Evolutionary conservation across 1,284 basidiomycete genomes (phyloP).

Genomic region (Leccinum laetum): DNA sequence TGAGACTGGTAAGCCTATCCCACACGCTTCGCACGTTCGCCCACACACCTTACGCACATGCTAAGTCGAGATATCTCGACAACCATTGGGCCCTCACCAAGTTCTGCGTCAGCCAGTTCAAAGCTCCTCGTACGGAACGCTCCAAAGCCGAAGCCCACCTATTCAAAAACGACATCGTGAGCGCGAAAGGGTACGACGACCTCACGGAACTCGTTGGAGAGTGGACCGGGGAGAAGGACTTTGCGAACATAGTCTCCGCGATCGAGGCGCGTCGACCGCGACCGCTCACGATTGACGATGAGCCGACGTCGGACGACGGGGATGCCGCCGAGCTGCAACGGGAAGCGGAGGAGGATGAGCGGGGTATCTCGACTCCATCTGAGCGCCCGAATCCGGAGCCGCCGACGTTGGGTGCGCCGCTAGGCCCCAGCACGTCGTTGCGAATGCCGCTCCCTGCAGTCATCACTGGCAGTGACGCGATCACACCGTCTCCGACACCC

Average conservation of each 20-base stretch:
- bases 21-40: not conserved
- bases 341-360: conserved; percentile 2
- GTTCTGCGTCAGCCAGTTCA: conserved; percentile 86
- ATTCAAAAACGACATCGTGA: conserved; percentile 53
- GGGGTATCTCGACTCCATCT: conserved; percentile 34
- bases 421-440: conserved; percentile 35
- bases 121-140: conserved; percentile 52
- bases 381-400: conserved; percentile 42
- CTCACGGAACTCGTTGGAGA: conserved; percentile 56
- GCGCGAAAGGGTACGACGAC: conserved; percentile 69
- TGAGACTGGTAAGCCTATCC: conserved; percentile 65
- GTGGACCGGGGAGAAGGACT: conserved; percentile 65
- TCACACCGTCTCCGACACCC: conserved; percentile 46
- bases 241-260: conserved; percentile 51
- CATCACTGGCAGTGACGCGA: conserved; percentile 40
- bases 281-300: conserved; percentile 14
- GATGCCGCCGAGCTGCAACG: not conserved
- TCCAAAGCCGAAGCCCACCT: conserved; percentile 60
- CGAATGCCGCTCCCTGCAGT: conserved; percentile 40
- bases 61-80: conserved; percentile 63
- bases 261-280: conserved; percentile 47
- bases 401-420: conserved; percentile 36
- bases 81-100: conserved; percentile 91
- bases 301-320: not conserved
- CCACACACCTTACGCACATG: conserved; percentile 4